phyloP scores from a whole-genome alignment of 208 protist species.

The Crithidia expoeki region DNA sequence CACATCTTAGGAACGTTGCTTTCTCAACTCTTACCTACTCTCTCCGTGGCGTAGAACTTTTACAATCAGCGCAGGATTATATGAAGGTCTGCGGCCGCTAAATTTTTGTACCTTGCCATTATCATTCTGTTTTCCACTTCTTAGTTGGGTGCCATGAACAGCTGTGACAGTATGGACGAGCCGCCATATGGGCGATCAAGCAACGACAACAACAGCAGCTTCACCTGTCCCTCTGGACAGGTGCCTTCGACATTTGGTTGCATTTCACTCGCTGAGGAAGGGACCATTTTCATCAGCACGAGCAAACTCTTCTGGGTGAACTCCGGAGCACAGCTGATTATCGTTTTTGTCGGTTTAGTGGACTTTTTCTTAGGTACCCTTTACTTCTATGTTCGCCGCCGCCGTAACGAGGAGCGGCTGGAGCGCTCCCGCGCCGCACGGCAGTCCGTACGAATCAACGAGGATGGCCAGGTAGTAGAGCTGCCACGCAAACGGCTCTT shows the following conservation, averaged over 20 bases:
- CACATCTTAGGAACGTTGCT: too few relatives aligned
- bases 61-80: too few relatives aligned
- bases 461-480: constrained; percentile 22
- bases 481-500: constrained; percentile 11
- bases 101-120: too few relatives aligned
- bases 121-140: too few relatives aligned
- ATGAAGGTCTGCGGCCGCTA: too few relatives aligned
- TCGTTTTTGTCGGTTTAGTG: constrained; percentile 36
- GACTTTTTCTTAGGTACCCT: constrained; percentile 34
- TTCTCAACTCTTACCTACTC: too few relatives aligned
- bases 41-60: too few relatives aligned
- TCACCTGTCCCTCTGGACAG: constrained; percentile 20
- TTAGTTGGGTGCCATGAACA: neutral
- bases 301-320: constrained; percentile 42
- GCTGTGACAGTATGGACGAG: neutral
- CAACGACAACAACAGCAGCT: neutral
- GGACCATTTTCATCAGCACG: constrained; percentile 38
- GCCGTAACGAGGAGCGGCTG: constrained; percentile 30
- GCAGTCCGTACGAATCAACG: constrained; percentile 32
- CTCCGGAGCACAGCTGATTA: constrained; percentile 28
- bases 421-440: constrained; percentile 30
- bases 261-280: constrained; percentile 21
- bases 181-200: neutral
- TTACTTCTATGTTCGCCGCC: constrained; percentile 39
- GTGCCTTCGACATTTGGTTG: constrained; percentile 35